Evolutionary conservation across 805 yeast genomes (phyloP).

Genomic region (Candida bentonensis): DNA sequence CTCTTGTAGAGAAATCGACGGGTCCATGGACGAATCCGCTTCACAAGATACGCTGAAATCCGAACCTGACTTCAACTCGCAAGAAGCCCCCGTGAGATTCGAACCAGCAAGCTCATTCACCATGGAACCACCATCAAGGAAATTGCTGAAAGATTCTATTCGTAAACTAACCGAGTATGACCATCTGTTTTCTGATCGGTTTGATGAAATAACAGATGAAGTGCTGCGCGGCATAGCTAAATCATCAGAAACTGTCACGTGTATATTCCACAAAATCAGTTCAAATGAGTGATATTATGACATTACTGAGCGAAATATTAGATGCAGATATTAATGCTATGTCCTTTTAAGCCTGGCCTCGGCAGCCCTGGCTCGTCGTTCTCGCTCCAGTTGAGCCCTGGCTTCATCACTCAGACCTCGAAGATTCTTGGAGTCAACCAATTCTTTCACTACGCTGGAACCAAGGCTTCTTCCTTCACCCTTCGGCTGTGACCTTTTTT

Average conservation of each 20-base stretch:
- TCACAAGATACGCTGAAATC: no score
- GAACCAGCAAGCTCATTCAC: background rate
- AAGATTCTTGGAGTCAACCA: conserved; percentile 10
- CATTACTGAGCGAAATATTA: background rate
- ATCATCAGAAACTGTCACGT: background rate
- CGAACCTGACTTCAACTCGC: no score
- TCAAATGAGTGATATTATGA: background rate
- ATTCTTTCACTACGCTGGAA: conserved; percentile 11
- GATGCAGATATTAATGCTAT: background rate
- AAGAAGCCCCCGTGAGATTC: no score
- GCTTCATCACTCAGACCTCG: conserved; percentile 61
- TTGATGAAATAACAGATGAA: background rate
- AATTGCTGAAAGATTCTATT: background rate
- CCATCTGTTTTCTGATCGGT: conserved; percentile 1
- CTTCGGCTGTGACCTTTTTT: conserved; percentile 11
- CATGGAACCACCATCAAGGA: background rate
- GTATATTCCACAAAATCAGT: no score
- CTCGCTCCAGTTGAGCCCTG: conserved; percentile 68
- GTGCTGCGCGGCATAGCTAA: background rate
- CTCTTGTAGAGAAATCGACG: no score
- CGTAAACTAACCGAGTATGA: background rate
- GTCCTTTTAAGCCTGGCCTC: conserved; percentile 57
- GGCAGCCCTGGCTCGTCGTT: conserved; percentile 91
- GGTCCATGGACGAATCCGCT: no score
- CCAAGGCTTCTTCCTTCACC: conserved; percentile 16